phyloP scores from a whole-genome alignment of 2,329 filamentous ascomycete species.

The Alternaria dauci region DNA sequence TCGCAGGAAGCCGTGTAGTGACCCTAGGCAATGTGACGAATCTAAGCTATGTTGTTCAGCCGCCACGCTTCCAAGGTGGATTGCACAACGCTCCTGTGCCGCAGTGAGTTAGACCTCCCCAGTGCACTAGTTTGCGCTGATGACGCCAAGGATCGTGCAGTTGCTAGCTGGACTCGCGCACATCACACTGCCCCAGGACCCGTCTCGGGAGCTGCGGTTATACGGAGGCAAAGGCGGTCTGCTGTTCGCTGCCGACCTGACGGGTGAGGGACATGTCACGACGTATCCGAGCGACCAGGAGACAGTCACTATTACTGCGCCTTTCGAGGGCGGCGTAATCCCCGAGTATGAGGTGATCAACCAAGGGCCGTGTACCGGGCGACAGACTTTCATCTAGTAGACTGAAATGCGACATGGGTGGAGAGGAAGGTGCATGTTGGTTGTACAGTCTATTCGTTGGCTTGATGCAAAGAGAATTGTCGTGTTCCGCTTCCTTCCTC shows the following conservation, averaged over 20 bases:
- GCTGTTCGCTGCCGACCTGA: conserved; percentile 44
- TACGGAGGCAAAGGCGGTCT: conserved; percentile 44
- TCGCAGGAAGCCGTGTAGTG: conserved; percentile 29
- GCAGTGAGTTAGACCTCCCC: conserved; percentile 24
- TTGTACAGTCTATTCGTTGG: conserved; percentile 37
- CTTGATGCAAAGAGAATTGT: conserved; percentile 23
- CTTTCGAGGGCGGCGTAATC: conserved; percentile 36
- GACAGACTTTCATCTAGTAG: conserved; percentile 18
- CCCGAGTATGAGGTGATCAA: conserved; percentile 31
- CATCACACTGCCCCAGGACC: conserved; percentile 40
- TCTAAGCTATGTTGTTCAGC: conserved; percentile 42
- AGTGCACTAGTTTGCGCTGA: background rate
- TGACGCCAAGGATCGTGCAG: conserved; percentile 29
- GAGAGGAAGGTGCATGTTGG: conserved; percentile 13
- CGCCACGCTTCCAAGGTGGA: conserved; percentile 46
- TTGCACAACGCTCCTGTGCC: conserved; percentile 44
- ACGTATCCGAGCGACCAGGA: conserved; percentile 43
- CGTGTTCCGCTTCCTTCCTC: conserved; percentile 14
- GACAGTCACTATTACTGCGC: conserved; percentile 40
- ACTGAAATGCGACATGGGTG: background rate
- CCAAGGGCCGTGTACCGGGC: conserved; percentile 21
- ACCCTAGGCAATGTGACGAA: conserved; percentile 35
- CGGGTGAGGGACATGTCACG: conserved; percentile 43
- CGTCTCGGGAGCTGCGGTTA: conserved; percentile 38
- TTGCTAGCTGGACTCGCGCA: conserved; percentile 47